Evolutionary conservation across 495 filamentous ascomycete genomes (phyloP).

Genomic region (Aspergillus leporis): DNA sequence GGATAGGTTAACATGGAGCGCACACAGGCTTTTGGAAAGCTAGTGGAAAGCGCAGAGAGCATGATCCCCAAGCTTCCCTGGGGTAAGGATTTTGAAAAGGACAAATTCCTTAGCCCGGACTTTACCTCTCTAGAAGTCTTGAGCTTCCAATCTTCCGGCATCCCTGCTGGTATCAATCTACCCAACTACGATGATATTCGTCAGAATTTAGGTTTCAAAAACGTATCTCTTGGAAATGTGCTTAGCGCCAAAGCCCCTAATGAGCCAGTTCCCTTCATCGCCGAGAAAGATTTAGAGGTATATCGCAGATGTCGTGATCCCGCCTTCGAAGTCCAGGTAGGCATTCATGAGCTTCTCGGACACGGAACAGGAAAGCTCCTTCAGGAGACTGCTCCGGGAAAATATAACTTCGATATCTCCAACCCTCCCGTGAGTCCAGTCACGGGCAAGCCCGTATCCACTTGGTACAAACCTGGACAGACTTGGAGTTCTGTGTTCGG

Average conservation of each 20-base stretch:
- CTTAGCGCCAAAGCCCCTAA: slow-evolving; percentile 85
- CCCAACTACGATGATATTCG: slow-evolving; percentile 96
- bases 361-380: slow-evolving; percentile 95
- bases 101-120: slow-evolving; percentile 89
- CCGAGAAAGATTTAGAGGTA: slow-evolving; percentile 68
- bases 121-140: slow-evolving; percentile 85
- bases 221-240: slow-evolving; percentile 90
- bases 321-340: slow-evolving; percentile 93
- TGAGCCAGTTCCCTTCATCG: slow-evolving; percentile 87
- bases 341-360: slow-evolving; percentile 91
- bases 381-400: slow-evolving; percentile 78
- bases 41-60: slow-evolving; percentile 76
- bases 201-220: slow-evolving; percentile 96
- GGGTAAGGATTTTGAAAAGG: slow-evolving; percentile 88
- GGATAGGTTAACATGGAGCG: slow-evolving; percentile 73
- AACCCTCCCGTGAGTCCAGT: slow-evolving; percentile 82
- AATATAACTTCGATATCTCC: slow-evolving; percentile 81
- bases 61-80: slow-evolving; percentile 90
- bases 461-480: slow-evolving; percentile 90
- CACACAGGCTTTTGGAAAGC: slow-evolving; percentile 82
- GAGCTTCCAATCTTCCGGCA: slow-evolving; percentile 74
- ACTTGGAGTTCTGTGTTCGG: slow-evolving; percentile 95
- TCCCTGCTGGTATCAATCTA: slow-evolving; percentile 77
- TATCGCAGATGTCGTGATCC: slow-evolving; percentile 78
- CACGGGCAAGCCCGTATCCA: slow-evolving; percentile 71